A percentile compares a stretch with the other conserved stretches of the same genome.
phyloP scores from a whole-genome alignment of 352 stramenopile species.

The Globisporangium lucens region DNA sequence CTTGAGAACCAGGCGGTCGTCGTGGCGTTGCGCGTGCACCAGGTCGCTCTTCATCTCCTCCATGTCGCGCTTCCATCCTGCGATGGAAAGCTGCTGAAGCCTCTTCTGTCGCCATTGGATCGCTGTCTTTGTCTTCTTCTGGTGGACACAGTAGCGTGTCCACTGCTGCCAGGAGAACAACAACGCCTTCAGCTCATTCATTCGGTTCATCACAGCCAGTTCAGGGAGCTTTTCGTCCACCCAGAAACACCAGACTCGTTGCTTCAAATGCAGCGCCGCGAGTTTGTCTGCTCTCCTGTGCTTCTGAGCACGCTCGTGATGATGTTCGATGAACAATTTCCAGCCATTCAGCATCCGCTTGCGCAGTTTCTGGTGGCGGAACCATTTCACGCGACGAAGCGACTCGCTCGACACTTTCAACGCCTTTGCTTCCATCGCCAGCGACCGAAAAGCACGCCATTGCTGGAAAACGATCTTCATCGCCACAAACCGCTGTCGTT shows the following conservation, averaged over 20 bases:
- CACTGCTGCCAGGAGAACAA: conserved; percentile 11
- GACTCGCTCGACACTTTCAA: conserved; percentile 12
- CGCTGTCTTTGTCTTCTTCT: conserved; percentile 14
- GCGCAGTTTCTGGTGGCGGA: conserved; percentile 26
- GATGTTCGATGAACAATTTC: conserved; percentile 13
- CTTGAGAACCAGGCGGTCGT: not conserved
- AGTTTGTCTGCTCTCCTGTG: not conserved
- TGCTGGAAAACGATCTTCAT: conserved; percentile 11
- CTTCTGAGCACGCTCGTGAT: not conserved
- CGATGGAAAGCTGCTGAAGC: not conserved
- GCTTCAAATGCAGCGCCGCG: not conserved
- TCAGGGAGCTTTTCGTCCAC: not conserved
- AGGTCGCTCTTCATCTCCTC: not conserved
- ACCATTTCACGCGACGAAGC: conserved; percentile 19
- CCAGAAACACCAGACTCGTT: conserved; percentile 12
- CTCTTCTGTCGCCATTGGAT: conserved; percentile 4
- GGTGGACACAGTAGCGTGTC: not conserved
- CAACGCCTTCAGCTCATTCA: conserved; percentile 12
- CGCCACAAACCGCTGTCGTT: not conserved
- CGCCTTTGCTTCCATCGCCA: conserved; percentile 7
- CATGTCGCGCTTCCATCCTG: conserved; percentile 1
- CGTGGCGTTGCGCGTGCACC: not conserved
- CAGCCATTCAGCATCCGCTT: conserved; percentile 18
- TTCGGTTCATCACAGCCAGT: conserved; percentile 7
- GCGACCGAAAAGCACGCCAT: conserved; percentile 15